Conservation (phyloP, 306 rosid genomes). For the Trifolium pratense region DNA sequence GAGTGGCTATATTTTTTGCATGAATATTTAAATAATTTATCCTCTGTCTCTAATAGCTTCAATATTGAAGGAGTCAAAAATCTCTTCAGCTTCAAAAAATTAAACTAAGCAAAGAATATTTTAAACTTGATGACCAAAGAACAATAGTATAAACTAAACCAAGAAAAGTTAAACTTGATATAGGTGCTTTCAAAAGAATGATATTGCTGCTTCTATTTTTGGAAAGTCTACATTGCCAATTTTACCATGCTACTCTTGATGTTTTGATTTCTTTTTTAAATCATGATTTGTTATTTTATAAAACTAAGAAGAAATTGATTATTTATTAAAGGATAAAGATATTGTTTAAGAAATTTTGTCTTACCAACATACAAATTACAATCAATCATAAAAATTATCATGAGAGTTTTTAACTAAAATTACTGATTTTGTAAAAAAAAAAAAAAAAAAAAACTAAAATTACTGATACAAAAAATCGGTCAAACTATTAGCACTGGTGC, state of each 20-base stretch:
- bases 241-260: not conserved
- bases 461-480: too few relatives aligned
- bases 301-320: not conserved
- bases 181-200: not conserved
- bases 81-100: too few relatives aligned
- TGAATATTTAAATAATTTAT: not conserved
- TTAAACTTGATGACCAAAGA: too few relatives aligned
- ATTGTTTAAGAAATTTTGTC: too few relatives aligned
- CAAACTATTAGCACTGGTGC: too few relatives aligned
- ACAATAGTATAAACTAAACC: not conserved
- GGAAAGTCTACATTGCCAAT: constrained; percentile 5
- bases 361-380: too few relatives aligned
- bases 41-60: not conserved
- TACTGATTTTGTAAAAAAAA: too few relatives aligned
- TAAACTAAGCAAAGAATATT: too few relatives aligned
- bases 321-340: not conserved
- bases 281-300: not conserved
- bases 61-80: not conserved
- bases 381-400: too few relatives aligned
- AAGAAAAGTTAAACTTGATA: not conserved
- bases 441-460: too few relatives aligned
- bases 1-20: too few relatives aligned
- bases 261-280: not conserved
- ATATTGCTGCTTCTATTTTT: not conserved
- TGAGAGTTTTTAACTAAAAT: too few relatives aligned